Conservation (phyloP, 2,329 filamentous ascomycete genomes). For the Fusarium cyanostomum region DNA sequence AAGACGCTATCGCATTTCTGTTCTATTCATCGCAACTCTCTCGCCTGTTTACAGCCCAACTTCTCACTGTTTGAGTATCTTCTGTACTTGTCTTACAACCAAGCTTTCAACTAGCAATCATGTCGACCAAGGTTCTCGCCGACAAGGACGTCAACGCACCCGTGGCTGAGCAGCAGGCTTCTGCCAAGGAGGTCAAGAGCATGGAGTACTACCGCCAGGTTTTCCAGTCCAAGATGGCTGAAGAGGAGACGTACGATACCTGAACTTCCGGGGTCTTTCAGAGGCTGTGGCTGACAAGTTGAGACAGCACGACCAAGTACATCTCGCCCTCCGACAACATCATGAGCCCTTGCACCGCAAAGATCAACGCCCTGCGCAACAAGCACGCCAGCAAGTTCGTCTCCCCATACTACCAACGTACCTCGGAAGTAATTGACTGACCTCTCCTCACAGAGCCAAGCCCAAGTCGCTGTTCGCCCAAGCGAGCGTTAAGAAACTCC, state of each 20-base stretch:
- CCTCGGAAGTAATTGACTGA: conserved; percentile 24
- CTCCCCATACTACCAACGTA: neutral
- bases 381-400: conserved; percentile 82
- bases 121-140: conserved; percentile 69
- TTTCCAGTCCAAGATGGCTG: conserved; percentile 73
- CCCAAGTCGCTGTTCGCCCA: conserved; percentile 75
- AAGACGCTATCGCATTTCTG: conserved; percentile 11
- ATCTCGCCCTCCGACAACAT: conserved; percentile 88
- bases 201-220: conserved; percentile 84
- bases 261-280: neutral
- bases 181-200: conserved; percentile 65
- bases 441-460: conserved; percentile 60
- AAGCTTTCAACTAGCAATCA: conserved; percentile 44
- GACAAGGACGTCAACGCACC: conserved; percentile 72
- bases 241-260: conserved; percentile 69
- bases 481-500: conserved; percentile 70
- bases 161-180: conserved; percentile 48
- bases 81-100: neutral
- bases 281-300: conserved; percentile 17
- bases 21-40: neutral
- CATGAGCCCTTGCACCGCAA: conserved; percentile 86
- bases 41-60: neutral
- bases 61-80: conserved; percentile 3
- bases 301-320: conserved; percentile 63
- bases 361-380: conserved; percentile 81